Percentiles rank a stretch among this genome's conserved stretches.
Conservation (phyloP, 2,329 filamentous ascomycete species). For the Anisogramma anomala region DNA sequence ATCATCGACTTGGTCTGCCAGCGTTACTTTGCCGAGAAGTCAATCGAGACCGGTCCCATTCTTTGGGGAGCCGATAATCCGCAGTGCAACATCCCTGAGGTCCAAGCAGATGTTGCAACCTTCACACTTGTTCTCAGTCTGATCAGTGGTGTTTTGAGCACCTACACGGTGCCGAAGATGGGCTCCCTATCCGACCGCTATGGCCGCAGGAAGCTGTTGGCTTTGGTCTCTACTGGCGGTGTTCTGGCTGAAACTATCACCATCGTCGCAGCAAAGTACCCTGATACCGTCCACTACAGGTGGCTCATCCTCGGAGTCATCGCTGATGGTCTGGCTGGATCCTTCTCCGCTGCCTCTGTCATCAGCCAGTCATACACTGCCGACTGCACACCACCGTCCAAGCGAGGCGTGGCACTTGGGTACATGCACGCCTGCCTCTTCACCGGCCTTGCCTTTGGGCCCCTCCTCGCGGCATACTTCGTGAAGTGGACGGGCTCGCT, state of each 20-base stretch:
- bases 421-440: slow-evolving; percentile 87
- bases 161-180: slow-evolving; percentile 69
- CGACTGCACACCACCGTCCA: slow-evolving; percentile 74
- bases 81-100: slow-evolving; percentile 68
- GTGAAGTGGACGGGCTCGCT: slow-evolving; percentile 65
- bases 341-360: slow-evolving; percentile 70
- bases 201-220: slow-evolving; percentile 65
- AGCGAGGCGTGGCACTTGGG: slow-evolving; percentile 72
- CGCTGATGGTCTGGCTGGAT: slow-evolving; percentile 75
- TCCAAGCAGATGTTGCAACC: slow-evolving; percentile 64
- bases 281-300: slow-evolving; percentile 61
- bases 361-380: slow-evolving; percentile 77
- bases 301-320: slow-evolving; percentile 67
- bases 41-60: slow-evolving; percentile 48
- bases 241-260: slow-evolving; percentile 64
- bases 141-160: slow-evolving; percentile 64
- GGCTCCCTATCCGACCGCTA: slow-evolving; percentile 79
- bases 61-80: slow-evolving; percentile 58
- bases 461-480: slow-evolving; percentile 67
- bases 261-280: slow-evolving; percentile 65
- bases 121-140: slow-evolving; percentile 71
- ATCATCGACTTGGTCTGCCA: slow-evolving; percentile 75
- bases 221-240: slow-evolving; percentile 62
- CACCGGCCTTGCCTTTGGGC: slow-evolving; percentile 76
- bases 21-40: slow-evolving; percentile 64